Conservation (phyloP, 768 basidiomycete species). For the Neoboletus magnificus region DNA sequence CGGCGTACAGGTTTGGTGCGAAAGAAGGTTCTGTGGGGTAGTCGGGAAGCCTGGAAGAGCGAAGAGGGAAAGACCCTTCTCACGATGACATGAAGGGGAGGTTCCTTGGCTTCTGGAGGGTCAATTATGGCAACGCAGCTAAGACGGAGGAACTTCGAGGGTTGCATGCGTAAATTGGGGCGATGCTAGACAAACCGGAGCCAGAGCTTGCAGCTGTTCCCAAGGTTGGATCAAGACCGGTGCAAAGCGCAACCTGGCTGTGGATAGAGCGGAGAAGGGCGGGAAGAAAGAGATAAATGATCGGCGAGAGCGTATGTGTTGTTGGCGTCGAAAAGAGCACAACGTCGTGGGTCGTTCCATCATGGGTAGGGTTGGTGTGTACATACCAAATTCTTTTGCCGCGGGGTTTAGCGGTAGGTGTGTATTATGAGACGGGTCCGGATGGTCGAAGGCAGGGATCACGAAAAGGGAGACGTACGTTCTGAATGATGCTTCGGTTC, state of each 20-base stretch:
- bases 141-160: not conserved
- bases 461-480: not conserved
- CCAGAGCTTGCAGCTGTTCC: not conserved
- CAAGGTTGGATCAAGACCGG: not conserved
- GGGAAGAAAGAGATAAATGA: slow-evolving; percentile 1
- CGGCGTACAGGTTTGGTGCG: slow-evolving; percentile 3
- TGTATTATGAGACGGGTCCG: not conserved
- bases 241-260: not conserved
- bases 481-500: not conserved
- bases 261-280: slow-evolving; percentile 1
- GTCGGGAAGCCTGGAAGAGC: not conserved
- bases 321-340: not conserved
- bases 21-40: slow-evolving; percentile 9
- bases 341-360: slow-evolving; percentile 3
- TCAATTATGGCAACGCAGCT: slow-evolving; percentile 1
- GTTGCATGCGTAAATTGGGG: not conserved
- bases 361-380: not conserved
- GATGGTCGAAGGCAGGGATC: not conserved
- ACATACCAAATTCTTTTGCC: not conserved
- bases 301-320: slow-evolving; percentile 6
- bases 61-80: slow-evolving; percentile 6
- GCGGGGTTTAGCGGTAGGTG: not conserved
- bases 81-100: slow-evolving; percentile 5
- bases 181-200: not conserved
- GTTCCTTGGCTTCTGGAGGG: not conserved